Base-by-base conservation (phyloP, 73 alveolate genomes). In the Symbiodinium pilosum region DNA sequence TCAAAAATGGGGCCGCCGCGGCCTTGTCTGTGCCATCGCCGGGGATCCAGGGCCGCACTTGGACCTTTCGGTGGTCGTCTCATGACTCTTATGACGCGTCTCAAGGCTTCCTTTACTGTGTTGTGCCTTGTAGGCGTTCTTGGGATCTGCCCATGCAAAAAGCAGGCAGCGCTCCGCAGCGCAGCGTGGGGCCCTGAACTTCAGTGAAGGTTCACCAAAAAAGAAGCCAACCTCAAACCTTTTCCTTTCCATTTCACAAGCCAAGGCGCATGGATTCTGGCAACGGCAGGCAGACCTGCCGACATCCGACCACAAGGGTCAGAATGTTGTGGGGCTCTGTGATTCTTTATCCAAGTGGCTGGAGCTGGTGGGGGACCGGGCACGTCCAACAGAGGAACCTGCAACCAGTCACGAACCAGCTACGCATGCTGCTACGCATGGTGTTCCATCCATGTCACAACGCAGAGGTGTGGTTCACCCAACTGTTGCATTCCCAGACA, bases 1-100 rank as follows among this genome's bases (percentile, higher is more conserved):
- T 9, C 69, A 9, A 52, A 52, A n/a, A n/a, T n/a, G n/a, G n/a
- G n/a, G n/a, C n/a, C n/a, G n/a, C n/a, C n/a, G n/a, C 68, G 68
- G 83, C 95, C 95, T 81, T 81, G 83, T 88, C 95, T 4, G 95
- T 56, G 85, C 73, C 59, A 59, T 88, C 95, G 5, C 95, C 95
- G 6, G 95, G 95, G 71, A 56, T 88, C 95, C 95, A 88, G 28
- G 64, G 95, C 6, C 95, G 95, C 3, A 59, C 87, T 59, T 88
- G 95, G 36, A 88, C 95, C 95, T 88, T 16, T 8, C 64, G 16
- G 8, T 16, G 24, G 64, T 11, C 16, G 64, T 16, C 16, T 47
- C 64, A 47, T 47, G 64, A 8, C 8, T 16, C 64, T 8, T 16
- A 47, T 8, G 64, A 8, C 16, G 24, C 16, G 64, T 11, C 24